Percentiles rank a stretch among this genome's conserved stretches.
Evolutionary conservation across 1,139 yeast species (phyloP).

Genomic region (Blastobotrys illinoisensis): DNA sequence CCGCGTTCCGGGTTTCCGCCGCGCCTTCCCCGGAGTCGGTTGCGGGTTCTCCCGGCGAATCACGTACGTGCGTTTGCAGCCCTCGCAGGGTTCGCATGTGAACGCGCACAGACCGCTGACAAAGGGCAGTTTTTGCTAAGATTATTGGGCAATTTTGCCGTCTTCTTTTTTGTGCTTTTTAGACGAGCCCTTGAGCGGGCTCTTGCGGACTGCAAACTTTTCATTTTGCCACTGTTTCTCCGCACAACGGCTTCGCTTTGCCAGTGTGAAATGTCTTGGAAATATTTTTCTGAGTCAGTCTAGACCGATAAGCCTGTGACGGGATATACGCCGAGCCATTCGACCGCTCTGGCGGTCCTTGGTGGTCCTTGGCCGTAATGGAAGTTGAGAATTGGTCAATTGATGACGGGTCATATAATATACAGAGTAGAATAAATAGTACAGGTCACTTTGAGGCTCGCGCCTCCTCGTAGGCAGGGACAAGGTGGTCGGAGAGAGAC

Average conservation of each 20-base stretch:
- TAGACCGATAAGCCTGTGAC: not conserved
- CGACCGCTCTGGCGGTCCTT: too few relatives aligned
- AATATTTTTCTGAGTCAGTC: not conserved
- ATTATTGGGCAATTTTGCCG: too few relatives aligned
- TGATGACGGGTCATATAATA: too few relatives aligned
- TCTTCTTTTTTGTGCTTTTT: too few relatives aligned
- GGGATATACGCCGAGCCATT: not conserved
- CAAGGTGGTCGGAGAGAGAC: not conserved
- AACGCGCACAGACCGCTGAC: not conserved
- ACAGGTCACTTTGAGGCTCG: not conserved
- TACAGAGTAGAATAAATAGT: not conserved
- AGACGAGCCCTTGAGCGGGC: too few relatives aligned
- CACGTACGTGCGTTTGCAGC: not conserved
- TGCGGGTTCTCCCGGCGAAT: not conserved
- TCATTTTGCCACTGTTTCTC: not conserved
- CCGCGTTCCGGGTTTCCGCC: conserved; percentile 1
- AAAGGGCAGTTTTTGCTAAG: too few relatives aligned
- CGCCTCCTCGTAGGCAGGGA: not conserved
- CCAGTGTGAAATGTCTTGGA: not conserved
- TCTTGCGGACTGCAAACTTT: not conserved
- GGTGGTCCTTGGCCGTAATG: too few relatives aligned
- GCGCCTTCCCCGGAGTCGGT: conserved; percentile 1
- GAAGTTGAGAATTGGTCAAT: too few relatives aligned
- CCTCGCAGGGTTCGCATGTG: not conserved
- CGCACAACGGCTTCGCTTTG: not conserved